Conservation (phyloP, 1,284 basidiomycete genomes). For the Ceratobasidium sp. region DNA sequence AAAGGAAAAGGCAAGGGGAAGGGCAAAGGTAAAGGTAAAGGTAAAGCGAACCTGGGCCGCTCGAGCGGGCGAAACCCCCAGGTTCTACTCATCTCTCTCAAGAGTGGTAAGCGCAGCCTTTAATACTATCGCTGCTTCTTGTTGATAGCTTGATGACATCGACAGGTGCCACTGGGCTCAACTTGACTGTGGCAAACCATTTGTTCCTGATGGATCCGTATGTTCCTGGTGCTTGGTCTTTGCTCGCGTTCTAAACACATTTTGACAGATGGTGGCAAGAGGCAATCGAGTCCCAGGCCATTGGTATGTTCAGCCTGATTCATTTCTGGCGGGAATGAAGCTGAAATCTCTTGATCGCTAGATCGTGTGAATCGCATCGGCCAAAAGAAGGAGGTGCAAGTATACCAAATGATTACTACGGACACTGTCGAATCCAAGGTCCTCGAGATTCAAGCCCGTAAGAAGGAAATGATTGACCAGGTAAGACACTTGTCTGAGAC, state of each 20-base stretch:
- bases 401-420: conserved; percentile 89
- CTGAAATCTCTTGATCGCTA: not conserved
- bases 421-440: conserved; percentile 88
- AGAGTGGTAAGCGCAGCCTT: conserved; percentile 53
- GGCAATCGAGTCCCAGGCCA: conserved; percentile 89
- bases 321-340: conserved; percentile 20
- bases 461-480: conserved; percentile 76
- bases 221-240: conserved; percentile 1
- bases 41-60: conserved; percentile 53
- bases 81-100: conserved; percentile 89
- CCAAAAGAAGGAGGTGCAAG: conserved; percentile 81
- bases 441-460: conserved; percentile 84
- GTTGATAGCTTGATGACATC: not conserved
- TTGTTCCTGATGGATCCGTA: conserved; percentile 89
- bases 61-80: conserved; percentile 64
- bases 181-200: conserved; percentile 89
- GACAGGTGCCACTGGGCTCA: conserved; percentile 78
- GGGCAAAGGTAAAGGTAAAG: conserved; percentile 56
- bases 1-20: conserved; percentile 55
- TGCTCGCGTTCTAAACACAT: not conserved
- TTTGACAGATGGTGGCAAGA: conserved; percentile 58
- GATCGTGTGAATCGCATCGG: conserved; percentile 67
- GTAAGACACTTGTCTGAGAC: conserved; percentile 55
- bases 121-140: not conserved
- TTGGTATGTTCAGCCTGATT: conserved; percentile 59